Percentiles rank a stretch among this genome's conserved stretches.
phyloP scores from a whole-genome alignment of 2,329 filamentous ascomycete species.

The Gaeumannomyces sp. region DNA sequence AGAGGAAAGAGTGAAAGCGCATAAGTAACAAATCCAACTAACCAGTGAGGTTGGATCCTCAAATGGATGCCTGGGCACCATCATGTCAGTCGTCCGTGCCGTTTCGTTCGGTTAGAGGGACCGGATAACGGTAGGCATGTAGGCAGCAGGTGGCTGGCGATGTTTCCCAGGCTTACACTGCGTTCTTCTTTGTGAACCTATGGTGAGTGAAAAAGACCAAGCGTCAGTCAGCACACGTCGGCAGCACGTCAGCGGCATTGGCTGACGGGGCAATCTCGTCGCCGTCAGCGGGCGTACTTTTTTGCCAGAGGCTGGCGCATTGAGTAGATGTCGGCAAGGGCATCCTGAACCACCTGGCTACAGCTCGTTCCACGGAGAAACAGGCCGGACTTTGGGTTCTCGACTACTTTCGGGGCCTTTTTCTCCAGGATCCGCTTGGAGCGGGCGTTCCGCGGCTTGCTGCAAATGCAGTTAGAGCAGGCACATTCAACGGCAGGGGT shows the following conservation, averaged over 20 bases:
- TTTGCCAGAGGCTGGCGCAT: constrained; percentile 79
- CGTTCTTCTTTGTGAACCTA: constrained; percentile 96
- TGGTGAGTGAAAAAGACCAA: neutral
- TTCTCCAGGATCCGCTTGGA: constrained; percentile 93
- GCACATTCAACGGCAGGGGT: neutral
- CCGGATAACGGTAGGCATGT: constrained; percentile 35
- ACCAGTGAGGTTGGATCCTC: constrained; percentile 51
- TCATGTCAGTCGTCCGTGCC: neutral
- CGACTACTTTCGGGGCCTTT: constrained; percentile 78
- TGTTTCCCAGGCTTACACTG: constrained; percentile 22
- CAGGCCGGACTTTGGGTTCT: constrained; percentile 85
- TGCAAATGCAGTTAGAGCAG: constrained; percentile 19
- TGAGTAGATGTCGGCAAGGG: constrained; percentile 76
- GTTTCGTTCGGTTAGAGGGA: neutral
- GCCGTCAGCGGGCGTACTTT: constrained; percentile 3
- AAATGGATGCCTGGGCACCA: constrained; percentile 64
- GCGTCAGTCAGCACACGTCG: neutral
- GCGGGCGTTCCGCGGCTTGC: constrained; percentile 67
- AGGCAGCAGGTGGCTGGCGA: neutral
- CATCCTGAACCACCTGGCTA: constrained; percentile 75
- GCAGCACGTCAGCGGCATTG: too few species aligned
- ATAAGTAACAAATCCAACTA: neutral
- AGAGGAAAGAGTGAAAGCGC: neutral
- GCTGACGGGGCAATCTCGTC: neutral
- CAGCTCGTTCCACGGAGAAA: constrained; percentile 84